A percentile compares a stretch with the other conserved stretches of the same genome.
phyloP scores from a whole-genome alignment of 1,139 yeast genomes.

The Petasospora fabianii region DNA sequence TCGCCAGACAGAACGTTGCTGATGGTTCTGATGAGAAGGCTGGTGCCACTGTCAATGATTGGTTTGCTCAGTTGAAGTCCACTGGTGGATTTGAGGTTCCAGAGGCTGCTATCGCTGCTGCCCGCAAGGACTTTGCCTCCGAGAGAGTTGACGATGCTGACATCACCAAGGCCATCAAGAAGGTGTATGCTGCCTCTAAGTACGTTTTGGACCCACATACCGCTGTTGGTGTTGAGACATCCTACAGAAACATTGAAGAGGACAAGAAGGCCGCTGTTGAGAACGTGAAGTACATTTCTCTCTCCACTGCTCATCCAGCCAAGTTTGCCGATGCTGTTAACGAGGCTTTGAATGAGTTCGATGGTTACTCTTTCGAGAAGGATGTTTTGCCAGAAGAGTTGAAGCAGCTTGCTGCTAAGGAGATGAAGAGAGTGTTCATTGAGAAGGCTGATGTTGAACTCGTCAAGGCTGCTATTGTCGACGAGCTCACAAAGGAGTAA shows the following conservation, averaged over 20 bases:
- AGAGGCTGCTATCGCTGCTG: constrained; percentile 57
- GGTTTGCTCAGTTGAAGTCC: constrained; percentile 79
- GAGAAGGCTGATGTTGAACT: constrained; percentile 70
- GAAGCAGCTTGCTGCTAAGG: constrained; percentile 63
- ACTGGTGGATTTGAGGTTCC: constrained; percentile 77
- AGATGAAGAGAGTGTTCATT: constrained; percentile 72
- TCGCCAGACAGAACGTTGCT: constrained; percentile 67
- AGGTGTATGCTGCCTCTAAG: constrained; percentile 51
- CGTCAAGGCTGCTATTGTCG: constrained; percentile 72
- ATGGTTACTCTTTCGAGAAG: constrained; percentile 77
- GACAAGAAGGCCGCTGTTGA: constrained; percentile 38
- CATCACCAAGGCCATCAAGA: constrained; percentile 72
- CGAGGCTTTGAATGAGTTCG: constrained; percentile 60
- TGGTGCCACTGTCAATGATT: constrained; percentile 62
- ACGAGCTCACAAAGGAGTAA: constrained; percentile 45
- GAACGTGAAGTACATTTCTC: constrained; percentile 59
- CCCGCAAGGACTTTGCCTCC: constrained; percentile 68
- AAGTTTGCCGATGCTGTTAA: constrained; percentile 96
- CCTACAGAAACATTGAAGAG: constrained; percentile 55
- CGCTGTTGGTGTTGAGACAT: constrained; percentile 86
- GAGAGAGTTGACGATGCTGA: constrained; percentile 76
- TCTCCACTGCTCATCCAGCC: constrained; percentile 98
- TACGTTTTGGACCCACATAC: constrained; percentile 96
- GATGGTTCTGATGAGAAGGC: constrained; percentile 57
- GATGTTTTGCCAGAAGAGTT: constrained; percentile 90